These are phyloP conservation scores for Ogataea methanolica DNA, from an alignment of 805 yeast genomes.

Conservation along the genomic window DNA sequence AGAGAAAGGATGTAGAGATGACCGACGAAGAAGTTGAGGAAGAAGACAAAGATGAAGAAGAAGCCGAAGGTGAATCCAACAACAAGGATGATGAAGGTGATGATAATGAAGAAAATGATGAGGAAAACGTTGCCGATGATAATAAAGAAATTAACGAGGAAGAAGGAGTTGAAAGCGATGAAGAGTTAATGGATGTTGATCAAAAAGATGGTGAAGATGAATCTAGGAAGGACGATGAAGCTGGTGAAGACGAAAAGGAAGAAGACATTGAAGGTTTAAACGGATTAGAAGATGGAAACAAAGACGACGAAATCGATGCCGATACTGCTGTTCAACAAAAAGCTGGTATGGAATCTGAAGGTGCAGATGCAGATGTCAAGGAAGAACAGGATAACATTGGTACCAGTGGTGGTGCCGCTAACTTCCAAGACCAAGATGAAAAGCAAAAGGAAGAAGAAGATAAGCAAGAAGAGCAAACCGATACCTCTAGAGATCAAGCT, in stretches of 20 bases:
- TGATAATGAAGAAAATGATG: constrained; percentile 20
- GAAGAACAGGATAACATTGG: constrained; percentile 59
- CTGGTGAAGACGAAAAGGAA: constrained; percentile 29
- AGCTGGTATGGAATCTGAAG: constrained; percentile 31
- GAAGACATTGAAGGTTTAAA: constrained; percentile 28
- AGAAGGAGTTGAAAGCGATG: constrained; percentile 30
- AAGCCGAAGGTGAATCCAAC: constrained; percentile 23
- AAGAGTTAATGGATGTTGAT: constrained; percentile 23
- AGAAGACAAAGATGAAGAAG: constrained; percentile 26
- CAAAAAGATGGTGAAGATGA: constrained; percentile 23
- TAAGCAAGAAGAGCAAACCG: constrained; percentile 41
- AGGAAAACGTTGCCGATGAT: constrained; percentile 15
- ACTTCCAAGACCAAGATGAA: constrained; percentile 36
- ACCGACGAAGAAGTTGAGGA: constrained; percentile 27
- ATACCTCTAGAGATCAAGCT: constrained; percentile 61
- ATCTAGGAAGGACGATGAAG: constrained; percentile 25
- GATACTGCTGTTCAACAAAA: constrained; percentile 32
- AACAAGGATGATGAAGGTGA: constrained; percentile 23
- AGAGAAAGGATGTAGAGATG: constrained; percentile 21
- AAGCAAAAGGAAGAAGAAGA: constrained; percentile 36
- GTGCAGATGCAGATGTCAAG: constrained; percentile 33
- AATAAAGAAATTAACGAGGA: constrained; percentile 21
- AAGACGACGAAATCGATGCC: constrained; percentile 28
- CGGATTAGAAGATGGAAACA: constrained; percentile 30
- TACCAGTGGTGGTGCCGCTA: constrained; percentile 49